Evolutionary conservation across 2,329 filamentous ascomycete genomes (phyloP).

Genomic region (Aureobasidium sp.): DNA sequence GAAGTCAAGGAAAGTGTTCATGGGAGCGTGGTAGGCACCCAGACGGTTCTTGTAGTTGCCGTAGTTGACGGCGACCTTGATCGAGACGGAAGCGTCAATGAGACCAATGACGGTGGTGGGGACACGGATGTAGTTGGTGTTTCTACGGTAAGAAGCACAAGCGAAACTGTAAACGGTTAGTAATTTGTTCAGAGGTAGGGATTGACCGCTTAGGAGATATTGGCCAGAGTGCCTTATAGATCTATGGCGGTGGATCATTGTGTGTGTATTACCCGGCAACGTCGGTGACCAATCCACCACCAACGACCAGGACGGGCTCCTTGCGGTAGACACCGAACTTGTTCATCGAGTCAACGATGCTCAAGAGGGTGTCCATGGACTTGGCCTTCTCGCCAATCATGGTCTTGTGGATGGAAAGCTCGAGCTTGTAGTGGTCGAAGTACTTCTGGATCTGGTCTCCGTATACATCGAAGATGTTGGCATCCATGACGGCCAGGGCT

Average conservation of each 20-base stretch:
- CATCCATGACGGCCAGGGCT: constrained; percentile 59
- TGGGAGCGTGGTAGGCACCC: constrained; percentile 63
- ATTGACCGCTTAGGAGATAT: constrained; percentile 24
- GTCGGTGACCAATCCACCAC: constrained; percentile 62
- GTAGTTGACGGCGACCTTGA: constrained; percentile 73
- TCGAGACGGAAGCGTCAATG: constrained; percentile 66
- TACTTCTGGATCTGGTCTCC: constrained; percentile 57
- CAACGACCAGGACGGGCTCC: constrained; percentile 57
- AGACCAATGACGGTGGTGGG: constrained; percentile 67
- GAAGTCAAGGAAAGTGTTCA: constrained; percentile 66
- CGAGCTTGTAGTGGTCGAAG: constrained; percentile 55
- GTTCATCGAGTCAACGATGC: constrained; percentile 65
- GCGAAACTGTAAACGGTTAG: constrained; percentile 46
- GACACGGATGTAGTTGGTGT: constrained; percentile 64
- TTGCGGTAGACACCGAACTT: constrained; percentile 63
- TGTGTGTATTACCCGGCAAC: constrained; percentile 55
- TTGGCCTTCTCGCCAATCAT: constrained; percentile 70
- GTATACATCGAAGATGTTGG: constrained; percentile 62
- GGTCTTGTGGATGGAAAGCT: constrained; percentile 59
- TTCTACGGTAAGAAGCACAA: constrained; percentile 62
- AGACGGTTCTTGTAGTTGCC: constrained; percentile 68
- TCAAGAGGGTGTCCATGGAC: constrained; percentile 59
- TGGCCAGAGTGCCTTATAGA: constrained; percentile 43
- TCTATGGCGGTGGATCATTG: constrained; percentile 27
- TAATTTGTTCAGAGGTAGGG: constrained; percentile 14